These are phyloP conservation scores for Sugiyamaella neomexicana DNA, from an alignment of 1,139 yeast species.

Conservation along the genomic window DNA sequence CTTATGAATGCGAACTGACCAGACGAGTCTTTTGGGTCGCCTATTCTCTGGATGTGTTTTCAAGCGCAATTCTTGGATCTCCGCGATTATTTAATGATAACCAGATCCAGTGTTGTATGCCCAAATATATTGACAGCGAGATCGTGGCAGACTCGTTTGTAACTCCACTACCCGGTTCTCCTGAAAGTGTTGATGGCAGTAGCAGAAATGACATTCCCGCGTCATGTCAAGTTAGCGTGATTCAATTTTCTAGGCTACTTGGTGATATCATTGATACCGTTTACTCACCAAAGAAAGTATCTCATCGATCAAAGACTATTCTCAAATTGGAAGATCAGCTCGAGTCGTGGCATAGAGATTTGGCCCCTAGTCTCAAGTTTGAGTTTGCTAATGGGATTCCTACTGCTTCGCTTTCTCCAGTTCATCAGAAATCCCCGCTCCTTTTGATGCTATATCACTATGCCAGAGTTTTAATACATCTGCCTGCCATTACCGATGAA, in stretches of 20 bases:
- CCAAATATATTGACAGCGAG: constrained; percentile 62
- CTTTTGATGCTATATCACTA: constrained; percentile 70
- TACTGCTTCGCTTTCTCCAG: constrained; percentile 41
- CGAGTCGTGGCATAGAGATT: constrained; percentile 75
- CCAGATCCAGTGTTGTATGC: constrained; percentile 84
- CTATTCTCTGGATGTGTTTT: constrained; percentile 72
- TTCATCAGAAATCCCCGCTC: constrained; percentile 56
- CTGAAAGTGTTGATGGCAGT: constrained; percentile 16
- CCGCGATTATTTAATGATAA: constrained; percentile 76
- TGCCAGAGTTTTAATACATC: constrained; percentile 74
- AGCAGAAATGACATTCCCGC: constrained; percentile 3
- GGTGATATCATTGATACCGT: constrained; percentile 72
- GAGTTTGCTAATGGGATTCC: constrained; percentile 65
- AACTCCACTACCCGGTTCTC: constrained; percentile 57
- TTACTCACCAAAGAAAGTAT: constrained; percentile 43
- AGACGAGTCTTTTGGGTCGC: constrained; percentile 83
- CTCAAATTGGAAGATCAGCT: constrained; percentile 61
- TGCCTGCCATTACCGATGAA: constrained; percentile 61
- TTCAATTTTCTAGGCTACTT: constrained; percentile 70
- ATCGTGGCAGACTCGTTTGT: constrained; percentile 61
- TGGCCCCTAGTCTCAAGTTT: constrained; percentile 62
- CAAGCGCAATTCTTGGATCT: constrained; percentile 76
- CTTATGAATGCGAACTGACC: constrained; percentile 71
- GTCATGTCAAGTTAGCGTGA: constrained; percentile 34
- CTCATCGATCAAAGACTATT: constrained; percentile 45